Percentiles rank a stretch among this genome's conserved stretches.
phyloP scores from a whole-genome alignment of 805 yeast genomes.

The Soucietia sequanensis region DNA sequence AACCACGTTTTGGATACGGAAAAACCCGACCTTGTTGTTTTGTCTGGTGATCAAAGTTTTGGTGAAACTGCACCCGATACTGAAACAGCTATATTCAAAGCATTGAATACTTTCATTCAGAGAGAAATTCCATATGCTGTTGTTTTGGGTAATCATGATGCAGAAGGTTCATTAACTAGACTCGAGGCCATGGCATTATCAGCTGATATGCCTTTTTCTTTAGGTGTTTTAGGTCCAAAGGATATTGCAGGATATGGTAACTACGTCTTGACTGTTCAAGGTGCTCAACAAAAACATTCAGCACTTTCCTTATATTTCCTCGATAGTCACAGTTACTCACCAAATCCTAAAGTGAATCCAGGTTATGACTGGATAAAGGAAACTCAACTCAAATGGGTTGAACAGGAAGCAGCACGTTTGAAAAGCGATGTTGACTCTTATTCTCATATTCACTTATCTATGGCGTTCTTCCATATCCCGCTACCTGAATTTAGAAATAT shows the following conservation, averaged over 20 bases:
- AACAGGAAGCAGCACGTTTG: slow-evolving; percentile 25
- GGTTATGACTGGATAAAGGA: slow-evolving; percentile 88
- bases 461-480: slow-evolving; percentile 97
- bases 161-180: slow-evolving; percentile 71
- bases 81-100: slow-evolving; percentile 77
- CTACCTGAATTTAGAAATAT: slow-evolving; percentile 73
- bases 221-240: slow-evolving; percentile 61
- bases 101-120: slow-evolving; percentile 63
- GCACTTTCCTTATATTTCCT: slow-evolving; percentile 68
- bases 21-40: slow-evolving; percentile 78
- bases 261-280: slow-evolving; percentile 56
- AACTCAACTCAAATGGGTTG: slow-evolving; percentile 61
- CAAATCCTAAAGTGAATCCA: slow-evolving; percentile 59
- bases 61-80: slow-evolving; percentile 82
- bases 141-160: slow-evolving; percentile 92
- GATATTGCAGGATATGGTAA: slow-evolving; percentile 83
- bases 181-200: slow-evolving; percentile 58
- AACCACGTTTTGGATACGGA: slow-evolving; percentile 67
- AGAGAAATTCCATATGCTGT: slow-evolving; percentile 80
- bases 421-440: slow-evolving; percentile 29
- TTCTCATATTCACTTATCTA: slow-evolving; percentile 51
- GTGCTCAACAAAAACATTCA: slow-evolving; percentile 32
- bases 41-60: slow-evolving; percentile 90
- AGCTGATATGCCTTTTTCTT: slow-evolving; percentile 62
- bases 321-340: slow-evolving; percentile 80